Evolutionary conservation across 2,329 filamentous ascomycete species (phyloP).

Genomic region (Bisporella sp.): DNA sequence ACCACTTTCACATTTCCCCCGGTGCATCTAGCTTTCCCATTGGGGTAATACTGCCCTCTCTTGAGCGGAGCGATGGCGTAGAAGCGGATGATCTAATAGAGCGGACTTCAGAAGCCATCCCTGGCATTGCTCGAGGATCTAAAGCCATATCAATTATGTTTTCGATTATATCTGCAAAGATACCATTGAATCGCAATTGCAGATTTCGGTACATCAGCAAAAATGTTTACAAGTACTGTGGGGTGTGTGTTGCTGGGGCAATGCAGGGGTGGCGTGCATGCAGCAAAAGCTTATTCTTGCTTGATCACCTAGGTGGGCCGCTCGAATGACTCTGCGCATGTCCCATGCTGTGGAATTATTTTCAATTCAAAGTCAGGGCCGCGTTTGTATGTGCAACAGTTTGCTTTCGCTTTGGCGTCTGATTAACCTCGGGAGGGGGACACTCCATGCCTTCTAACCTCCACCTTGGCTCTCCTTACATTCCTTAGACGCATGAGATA

Average conservation of each 20-base stretch:
- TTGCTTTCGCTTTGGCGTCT: too few species aligned
- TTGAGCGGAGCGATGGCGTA: constrained; percentile 69
- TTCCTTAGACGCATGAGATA: too few species aligned
- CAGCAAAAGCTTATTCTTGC: too few species aligned
- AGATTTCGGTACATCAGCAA: constrained; percentile 22
- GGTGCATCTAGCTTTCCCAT: constrained; percentile 46
- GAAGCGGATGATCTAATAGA: constrained; percentile 61
- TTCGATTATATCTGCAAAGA: constrained; percentile 22
- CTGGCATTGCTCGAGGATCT: constrained; percentile 39
- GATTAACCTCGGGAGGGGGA: too few species aligned
- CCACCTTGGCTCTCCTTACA: too few species aligned
- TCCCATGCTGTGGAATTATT: too few species aligned
- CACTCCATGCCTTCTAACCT: too few species aligned
- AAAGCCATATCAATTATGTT: constrained; percentile 33
- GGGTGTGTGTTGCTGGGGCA: background rate
- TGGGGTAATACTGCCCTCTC: constrained; percentile 57
- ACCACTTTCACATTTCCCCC: constrained; percentile 79
- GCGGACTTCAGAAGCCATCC: constrained; percentile 30
- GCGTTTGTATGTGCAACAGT: too few species aligned
- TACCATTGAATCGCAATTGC: constrained; percentile 19
- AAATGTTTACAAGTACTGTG: background rate
- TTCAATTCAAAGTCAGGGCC: too few species aligned
- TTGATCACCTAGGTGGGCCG: too few species aligned
- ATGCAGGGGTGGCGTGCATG: background rate
- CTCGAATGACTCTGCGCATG: too few species aligned